These are phyloP conservation scores for Beauveria brongniartii DNA, from an alignment of 2,329 filamentous ascomycete genomes.

Conservation along the genomic window DNA sequence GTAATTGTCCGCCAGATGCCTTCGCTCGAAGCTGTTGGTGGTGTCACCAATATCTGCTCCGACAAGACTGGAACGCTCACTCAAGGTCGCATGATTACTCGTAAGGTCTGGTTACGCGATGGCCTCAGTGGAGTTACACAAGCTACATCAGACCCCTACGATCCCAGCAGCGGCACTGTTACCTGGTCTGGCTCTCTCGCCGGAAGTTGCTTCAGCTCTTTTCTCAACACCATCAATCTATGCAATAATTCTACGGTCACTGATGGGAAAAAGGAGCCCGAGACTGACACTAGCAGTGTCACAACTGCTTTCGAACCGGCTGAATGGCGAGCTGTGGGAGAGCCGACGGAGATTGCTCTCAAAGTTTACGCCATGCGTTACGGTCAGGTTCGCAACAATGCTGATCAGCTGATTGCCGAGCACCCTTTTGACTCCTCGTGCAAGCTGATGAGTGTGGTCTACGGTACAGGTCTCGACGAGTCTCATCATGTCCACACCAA, in stretches of 20 bases:
- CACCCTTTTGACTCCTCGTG: conserved; percentile 66
- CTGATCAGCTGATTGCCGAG: conserved; percentile 48
- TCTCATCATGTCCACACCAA: conserved; percentile 44
- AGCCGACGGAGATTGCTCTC: conserved; percentile 66
- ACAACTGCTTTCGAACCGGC: conserved; percentile 35
- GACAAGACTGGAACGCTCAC: conserved; percentile 64
- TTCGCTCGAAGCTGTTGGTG: conserved; percentile 58
- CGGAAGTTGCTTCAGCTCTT: conserved; percentile 34
- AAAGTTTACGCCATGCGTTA: conserved; percentile 67
- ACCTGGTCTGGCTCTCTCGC: conserved; percentile 34
- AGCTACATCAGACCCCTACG: conserved; percentile 49
- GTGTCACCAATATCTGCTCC: conserved; percentile 62
- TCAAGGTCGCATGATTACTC: conserved; percentile 58
- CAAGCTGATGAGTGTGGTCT: conserved; percentile 69
- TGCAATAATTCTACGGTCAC: conserved; percentile 52
- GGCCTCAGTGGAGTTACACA: conserved; percentile 45
- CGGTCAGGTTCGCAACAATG: conserved; percentile 38
- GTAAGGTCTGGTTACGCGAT: conserved; percentile 52
- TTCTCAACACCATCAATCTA: conserved; percentile 48
- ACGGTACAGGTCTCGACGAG: conserved; percentile 29
- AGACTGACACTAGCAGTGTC: conserved; percentile 38
- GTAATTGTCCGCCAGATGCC: conserved; percentile 59
- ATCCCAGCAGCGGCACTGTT: conserved; percentile 50
- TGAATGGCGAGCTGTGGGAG: conserved; percentile 53
- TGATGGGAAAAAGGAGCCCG: conserved; percentile 38